Evolutionary conservation across 2,329 filamentous ascomycete genomes (phyloP).

Genomic region (Arthrobotrys iridis): DNA sequence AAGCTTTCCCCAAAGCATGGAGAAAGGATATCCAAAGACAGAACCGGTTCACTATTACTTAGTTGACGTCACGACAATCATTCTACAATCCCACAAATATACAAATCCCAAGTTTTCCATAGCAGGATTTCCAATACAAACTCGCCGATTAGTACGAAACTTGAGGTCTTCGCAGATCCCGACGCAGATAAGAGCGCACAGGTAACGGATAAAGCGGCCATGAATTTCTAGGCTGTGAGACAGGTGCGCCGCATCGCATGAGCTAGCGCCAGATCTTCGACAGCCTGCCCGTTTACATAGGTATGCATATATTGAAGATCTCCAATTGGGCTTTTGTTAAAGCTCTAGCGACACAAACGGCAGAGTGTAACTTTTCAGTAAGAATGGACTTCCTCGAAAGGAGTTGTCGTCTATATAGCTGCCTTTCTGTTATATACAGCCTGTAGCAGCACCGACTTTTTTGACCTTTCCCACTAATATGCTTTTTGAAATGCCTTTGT

Average conservation of each 20-base stretch:
- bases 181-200: slow-evolving; percentile 14
- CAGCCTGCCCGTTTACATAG: not conserved
- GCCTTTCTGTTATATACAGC: too few species aligned
- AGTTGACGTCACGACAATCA: slow-evolving; percentile 7
- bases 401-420: not conserved
- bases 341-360: not conserved
- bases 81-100: not conserved
- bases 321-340: not conserved
- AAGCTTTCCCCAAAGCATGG: not conserved
- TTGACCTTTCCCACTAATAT: not conserved
- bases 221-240: slow-evolving; percentile 46
- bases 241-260: not conserved
- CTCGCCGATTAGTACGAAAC: slow-evolving; percentile 10
- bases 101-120: not conserved
- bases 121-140: slow-evolving; percentile 25
- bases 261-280: not conserved
- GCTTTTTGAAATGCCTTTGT: too few species aligned
- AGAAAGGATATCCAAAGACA: not conserved
- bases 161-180: slow-evolving; percentile 4
- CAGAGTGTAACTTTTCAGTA: not conserved
- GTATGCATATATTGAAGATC: not conserved
- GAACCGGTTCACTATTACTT: not conserved
- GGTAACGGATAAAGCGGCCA: not conserved
- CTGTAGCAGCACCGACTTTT: too few species aligned
- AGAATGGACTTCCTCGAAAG: not conserved